phyloP scores from a whole-genome alignment of 495 filamentous ascomycete species.

The Geopyxis carbonaria region DNA sequence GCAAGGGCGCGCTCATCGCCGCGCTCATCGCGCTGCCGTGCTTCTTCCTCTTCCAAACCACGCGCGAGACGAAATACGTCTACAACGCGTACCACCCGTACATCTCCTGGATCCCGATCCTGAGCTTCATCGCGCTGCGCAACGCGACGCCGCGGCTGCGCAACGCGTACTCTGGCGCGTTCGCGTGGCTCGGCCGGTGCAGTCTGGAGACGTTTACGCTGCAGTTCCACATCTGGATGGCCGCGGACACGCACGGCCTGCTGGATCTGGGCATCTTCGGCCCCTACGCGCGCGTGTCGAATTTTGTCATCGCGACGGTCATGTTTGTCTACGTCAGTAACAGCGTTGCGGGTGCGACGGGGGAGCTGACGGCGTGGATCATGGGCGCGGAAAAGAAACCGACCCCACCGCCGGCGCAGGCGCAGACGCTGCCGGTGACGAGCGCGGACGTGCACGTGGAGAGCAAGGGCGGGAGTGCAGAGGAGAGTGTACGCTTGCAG shows the following conservation, averaged over 20 bases:
- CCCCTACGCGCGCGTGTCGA: constrained; percentile 14
- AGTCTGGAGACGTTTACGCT: constrained; percentile 44
- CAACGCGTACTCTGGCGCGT: constrained; percentile 30
- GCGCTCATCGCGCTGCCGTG: constrained; percentile 17
- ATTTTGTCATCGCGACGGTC: constrained; percentile 27
- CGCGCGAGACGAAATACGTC: constrained; percentile 26
- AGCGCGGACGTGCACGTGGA: constrained; percentile 1
- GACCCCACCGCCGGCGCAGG: too few relatives aligned
- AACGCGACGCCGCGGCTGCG: constrained; percentile 31
- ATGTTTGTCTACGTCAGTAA: constrained; percentile 31
- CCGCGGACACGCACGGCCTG: constrained; percentile 38
- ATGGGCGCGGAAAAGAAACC: constrained; percentile 20
- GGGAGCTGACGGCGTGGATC: constrained; percentile 28
- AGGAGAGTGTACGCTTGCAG: constrained; percentile 5
- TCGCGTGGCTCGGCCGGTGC: constrained; percentile 37
- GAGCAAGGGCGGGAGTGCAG: constrained; percentile 2
- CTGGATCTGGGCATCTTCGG: constrained; percentile 34
- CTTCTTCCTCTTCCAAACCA: constrained; percentile 26
- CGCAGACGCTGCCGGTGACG: constrained; percentile 7
- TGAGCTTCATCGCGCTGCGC: constrained; percentile 35
- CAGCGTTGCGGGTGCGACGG: constrained; percentile 26
- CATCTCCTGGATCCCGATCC: constrained; percentile 37
- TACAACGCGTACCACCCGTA: constrained; percentile 39
- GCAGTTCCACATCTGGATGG: constrained; percentile 47
- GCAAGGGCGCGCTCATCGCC: constrained; percentile 14